Conservation (phyloP, 2,329 filamentous ascomycete species). For the Periconia macrospinosa region DNA sequence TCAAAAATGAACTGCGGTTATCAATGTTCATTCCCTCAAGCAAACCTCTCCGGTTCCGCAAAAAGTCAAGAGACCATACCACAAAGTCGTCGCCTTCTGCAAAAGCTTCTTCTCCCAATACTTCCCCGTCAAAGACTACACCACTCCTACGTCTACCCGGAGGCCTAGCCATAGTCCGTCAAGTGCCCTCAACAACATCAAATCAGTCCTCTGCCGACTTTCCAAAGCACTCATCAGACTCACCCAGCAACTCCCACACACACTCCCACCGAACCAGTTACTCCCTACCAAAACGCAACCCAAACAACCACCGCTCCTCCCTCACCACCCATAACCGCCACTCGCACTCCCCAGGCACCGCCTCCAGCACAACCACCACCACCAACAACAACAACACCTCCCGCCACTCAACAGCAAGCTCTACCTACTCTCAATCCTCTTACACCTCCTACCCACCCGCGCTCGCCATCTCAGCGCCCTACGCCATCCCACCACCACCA, state of each 20-base stretch:
- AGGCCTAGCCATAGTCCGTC: constrained; percentile 24
- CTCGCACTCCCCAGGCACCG: constrained; percentile 6
- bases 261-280: not conserved
- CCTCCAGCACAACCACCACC: not conserved
- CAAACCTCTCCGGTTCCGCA: constrained; percentile 2
- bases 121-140: constrained; percentile 10
- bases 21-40: constrained; percentile 12
- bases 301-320: constrained; percentile 14
- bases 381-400: constrained; percentile 1
- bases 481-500: constrained; percentile 7
- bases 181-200: constrained; percentile 12
- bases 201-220: constrained; percentile 2
- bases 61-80: constrained; percentile 1
- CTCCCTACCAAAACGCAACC: constrained; percentile 4
- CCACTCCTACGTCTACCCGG: constrained; percentile 26
- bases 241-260: constrained; percentile 2
- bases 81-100: not conserved
- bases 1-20: constrained; percentile 11
- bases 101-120: not conserved
- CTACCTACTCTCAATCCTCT: constrained; percentile 7
- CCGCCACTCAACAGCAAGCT: constrained; percentile 9
- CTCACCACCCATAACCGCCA: constrained; percentile 13
- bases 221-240: constrained; percentile 4
- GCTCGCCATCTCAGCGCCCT: constrained; percentile 7
- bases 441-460: constrained; percentile 9